Evolutionary conservation across 805 yeast species (phyloP).

Genomic region (Yarrowia sp.): DNA sequence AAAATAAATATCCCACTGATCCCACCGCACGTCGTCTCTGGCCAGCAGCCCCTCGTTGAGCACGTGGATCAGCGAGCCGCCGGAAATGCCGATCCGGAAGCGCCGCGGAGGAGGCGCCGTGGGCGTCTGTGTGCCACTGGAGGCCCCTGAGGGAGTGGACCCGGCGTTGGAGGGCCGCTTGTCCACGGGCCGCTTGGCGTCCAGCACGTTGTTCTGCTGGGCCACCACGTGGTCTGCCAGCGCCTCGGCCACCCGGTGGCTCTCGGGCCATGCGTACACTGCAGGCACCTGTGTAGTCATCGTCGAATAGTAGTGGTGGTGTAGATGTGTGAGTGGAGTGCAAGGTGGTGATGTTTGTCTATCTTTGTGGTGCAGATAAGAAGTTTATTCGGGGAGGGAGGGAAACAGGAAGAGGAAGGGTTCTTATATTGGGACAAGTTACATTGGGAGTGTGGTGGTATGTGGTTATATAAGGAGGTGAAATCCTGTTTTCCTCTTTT

Average conservation of each 20-base stretch:
- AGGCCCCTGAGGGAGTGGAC: slow-evolving; percentile 14
- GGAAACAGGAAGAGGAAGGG: too few species aligned
- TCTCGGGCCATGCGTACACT: slow-evolving; percentile 89
- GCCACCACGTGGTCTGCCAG: slow-evolving; percentile 93
- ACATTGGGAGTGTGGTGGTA: too few species aligned
- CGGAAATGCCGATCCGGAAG: slow-evolving; percentile 89
- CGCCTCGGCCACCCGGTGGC: slow-evolving; percentile 91
- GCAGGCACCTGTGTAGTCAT: slow-evolving; percentile 96
- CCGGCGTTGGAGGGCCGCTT: slow-evolving; percentile 15
- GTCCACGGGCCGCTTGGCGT: slow-evolving; percentile 44
- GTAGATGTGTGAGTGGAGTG: background rate
- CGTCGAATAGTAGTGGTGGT: background rate
- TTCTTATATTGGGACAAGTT: too few species aligned
- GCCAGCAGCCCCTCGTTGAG: slow-evolving; percentile 83
- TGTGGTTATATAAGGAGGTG: too few species aligned
- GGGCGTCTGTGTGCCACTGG: slow-evolving; percentile 39
- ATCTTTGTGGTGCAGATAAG: slow-evolving; percentile 35
- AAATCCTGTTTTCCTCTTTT: background rate
- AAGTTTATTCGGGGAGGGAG: background rate
- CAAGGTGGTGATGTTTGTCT: slow-evolving; percentile 14
- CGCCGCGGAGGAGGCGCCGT: slow-evolving; percentile 60
- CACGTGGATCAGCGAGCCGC: slow-evolving; percentile 90
- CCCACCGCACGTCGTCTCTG: slow-evolving; percentile 84
- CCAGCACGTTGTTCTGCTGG: slow-evolving; percentile 78
- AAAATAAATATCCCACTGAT: slow-evolving; percentile 92